Evolutionary conservation across 164 flowering plant genomes (phyloP), one percentile per base, ranked within the genome.

Genomic region (Dillenia turbinata): DNA sequence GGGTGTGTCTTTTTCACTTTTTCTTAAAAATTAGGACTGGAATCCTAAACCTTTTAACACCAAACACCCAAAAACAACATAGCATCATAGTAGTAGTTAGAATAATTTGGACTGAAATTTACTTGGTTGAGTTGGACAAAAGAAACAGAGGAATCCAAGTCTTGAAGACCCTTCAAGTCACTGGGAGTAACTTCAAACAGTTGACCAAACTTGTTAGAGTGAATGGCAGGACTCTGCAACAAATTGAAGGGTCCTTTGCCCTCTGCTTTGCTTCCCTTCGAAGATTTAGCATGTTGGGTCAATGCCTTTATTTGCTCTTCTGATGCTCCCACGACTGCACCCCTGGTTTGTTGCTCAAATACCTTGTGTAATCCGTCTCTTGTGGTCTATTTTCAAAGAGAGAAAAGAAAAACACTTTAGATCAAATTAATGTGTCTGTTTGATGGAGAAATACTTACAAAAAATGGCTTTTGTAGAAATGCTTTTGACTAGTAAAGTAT

Each of bases 81-180:
- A 7, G 16, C 33, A 55, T 10, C 3, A 51, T n/a, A 16, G 9
- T 40, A 8, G 16, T 10, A n/a, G 46, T 13, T 9, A 9, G 49
- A 17, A 26, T 50, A 11, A 9, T 50, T 9, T 6, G 54, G 17
- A 47, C 9, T 17, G 44, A 54, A 22, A n/a, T 52, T 67, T 69
- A 82, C 89, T 10, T 63, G 54, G n/a, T 64, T 68, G 66, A 86
- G 70, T 62, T 84, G 73, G n/a, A 66, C 52, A 10, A 54, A 68
- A 22, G 69, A 8, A 48, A 84, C 69, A 0, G 69, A 24, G n/a
- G 77, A 49, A 59, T 77, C 77, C 22, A 77, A n/a, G 16, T 75
- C 72, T 15, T 56, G 50, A 9, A 85, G 80, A 13, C 66, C 78
- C 43, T 56, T 12, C 63, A 54, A 70, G 5, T 80, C 67, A 5